Percentiles rank a stretch among this genome's conserved stretches.
Conservation (phyloP, 176 grass and related monocot genomes). For the Lolium perenne region DNA sequence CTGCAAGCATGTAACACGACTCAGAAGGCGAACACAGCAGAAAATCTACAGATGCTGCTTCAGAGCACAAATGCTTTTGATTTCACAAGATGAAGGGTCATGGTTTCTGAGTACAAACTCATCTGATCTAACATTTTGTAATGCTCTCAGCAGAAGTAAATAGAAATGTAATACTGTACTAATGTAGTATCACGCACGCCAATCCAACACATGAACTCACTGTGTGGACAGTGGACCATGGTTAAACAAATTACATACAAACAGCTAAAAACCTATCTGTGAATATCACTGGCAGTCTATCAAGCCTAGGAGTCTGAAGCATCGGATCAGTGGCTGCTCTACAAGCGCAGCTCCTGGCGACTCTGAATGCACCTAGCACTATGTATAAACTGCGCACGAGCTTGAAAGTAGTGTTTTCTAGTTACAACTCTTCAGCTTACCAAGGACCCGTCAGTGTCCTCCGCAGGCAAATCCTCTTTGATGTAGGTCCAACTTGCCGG, state of each 20-base stretch:
- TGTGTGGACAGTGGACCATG: constrained; percentile 16
- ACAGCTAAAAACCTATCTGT: constrained; percentile 38
- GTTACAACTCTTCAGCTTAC: constrained; percentile 47
- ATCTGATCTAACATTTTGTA: background rate
- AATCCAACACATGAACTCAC: constrained; percentile 1
- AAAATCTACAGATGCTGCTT: background rate
- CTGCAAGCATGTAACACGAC: background rate
- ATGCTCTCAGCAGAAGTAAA: background rate
- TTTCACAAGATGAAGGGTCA: constrained; percentile 18
- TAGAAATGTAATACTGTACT: background rate
- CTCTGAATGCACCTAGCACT: constrained; percentile 38
- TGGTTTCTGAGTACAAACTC: constrained; percentile 33
- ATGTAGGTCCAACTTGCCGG: constrained; percentile 50
- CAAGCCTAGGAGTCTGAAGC: constrained; percentile 31
- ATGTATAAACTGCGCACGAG: constrained; percentile 21
- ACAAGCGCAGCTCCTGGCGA: constrained; percentile 44
- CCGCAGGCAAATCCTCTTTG: constrained; percentile 71
- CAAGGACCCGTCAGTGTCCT: constrained; percentile 82
- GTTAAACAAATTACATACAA: constrained; percentile 36
- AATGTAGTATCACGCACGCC: background rate
- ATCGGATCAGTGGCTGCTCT: constrained; percentile 39
- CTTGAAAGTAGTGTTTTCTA: constrained; percentile 28
- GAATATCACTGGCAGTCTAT: constrained; percentile 38
- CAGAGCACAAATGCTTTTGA: background rate
- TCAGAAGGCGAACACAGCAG: background rate